Conservation (phyloP, 2,329 filamentous ascomycete genomes). For the Erysiphe pulchra region DNA sequence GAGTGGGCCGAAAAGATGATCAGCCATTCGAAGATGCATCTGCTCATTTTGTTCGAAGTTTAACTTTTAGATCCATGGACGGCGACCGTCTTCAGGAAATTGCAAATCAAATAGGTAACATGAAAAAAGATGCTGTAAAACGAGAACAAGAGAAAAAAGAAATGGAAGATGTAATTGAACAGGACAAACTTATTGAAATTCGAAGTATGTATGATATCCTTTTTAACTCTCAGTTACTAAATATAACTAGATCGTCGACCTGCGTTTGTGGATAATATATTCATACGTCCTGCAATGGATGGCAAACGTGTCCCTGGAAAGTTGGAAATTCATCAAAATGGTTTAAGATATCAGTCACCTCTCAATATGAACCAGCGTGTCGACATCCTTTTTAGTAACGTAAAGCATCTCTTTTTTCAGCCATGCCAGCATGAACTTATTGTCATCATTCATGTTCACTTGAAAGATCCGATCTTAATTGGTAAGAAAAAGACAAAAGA, state of each 20-base stretch:
- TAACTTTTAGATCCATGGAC: conserved; percentile 85
- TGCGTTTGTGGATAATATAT: conserved; percentile 75
- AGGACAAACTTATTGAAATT: conserved; percentile 89
- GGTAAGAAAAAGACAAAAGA: conserved; percentile 98
- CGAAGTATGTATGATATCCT: conserved; percentile 36
- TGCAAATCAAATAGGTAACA: conserved; percentile 75
- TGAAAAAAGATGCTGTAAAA: conserved; percentile 80
- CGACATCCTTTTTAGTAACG: conserved; percentile 91
- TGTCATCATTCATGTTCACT: conserved; percentile 90
- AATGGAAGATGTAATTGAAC: conserved; percentile 95
- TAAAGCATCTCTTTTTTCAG: conserved; percentile 97
- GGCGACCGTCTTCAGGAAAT: conserved; percentile 76
- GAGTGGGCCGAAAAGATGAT: conserved; percentile 89
- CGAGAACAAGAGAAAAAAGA: conserved; percentile 98
- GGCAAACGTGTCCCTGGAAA: conserved; percentile 90
- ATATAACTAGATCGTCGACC: conserved; percentile 55
- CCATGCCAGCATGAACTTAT: conserved; percentile 90
- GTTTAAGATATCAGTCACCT: conserved; percentile 79
- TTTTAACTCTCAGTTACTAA: conserved; percentile 15
- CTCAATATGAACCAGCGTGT: conserved; percentile 60
- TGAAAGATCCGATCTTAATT: conserved; percentile 94
- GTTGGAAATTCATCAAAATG: conserved; percentile 94
- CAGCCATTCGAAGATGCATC: conserved; percentile 92
- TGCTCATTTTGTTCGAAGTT: conserved; percentile 82
- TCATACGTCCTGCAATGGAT: conserved; percentile 82